Evolutionary conservation across 768 basidiomycete species (phyloP).

Genomic region (Serendipita sp.): DNA sequence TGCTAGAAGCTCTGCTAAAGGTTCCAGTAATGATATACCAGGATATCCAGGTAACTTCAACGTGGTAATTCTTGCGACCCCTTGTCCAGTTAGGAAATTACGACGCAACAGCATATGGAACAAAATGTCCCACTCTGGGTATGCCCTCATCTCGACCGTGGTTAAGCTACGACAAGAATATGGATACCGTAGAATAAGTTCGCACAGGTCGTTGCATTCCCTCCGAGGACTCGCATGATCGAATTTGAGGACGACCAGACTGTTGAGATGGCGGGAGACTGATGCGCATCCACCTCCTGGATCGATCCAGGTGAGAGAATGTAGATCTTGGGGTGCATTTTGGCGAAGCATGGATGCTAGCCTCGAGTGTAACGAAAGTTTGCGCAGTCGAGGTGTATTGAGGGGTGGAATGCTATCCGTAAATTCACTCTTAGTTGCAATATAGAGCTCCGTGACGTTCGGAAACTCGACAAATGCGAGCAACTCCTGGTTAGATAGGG

Average conservation of each 20-base stretch:
- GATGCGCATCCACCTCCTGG: not conserved
- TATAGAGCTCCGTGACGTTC: not conserved
- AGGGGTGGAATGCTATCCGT: not conserved
- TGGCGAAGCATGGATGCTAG: not conserved
- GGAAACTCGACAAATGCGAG: not conserved
- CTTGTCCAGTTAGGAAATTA: not conserved
- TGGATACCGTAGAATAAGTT: not conserved
- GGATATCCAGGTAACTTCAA: slow-evolving; percentile 1
- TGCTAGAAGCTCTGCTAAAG: not conserved
- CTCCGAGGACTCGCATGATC: not conserved
- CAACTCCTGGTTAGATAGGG: not conserved
- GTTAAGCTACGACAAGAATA: not conserved
- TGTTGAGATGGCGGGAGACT: not conserved
- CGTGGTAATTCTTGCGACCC: not conserved
- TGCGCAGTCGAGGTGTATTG: not conserved
- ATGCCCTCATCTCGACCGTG: not conserved
- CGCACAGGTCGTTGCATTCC: slow-evolving; percentile 5
- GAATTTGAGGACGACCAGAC: not conserved
- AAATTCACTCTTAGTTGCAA: not conserved
- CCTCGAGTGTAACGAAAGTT: not conserved
- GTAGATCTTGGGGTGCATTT: not conserved
- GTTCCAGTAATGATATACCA: not conserved
- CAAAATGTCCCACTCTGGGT: slow-evolving; percentile 4
- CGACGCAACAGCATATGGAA: not conserved
- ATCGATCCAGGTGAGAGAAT: not conserved